These are phyloP conservation scores for Barnettozyma salicaria DNA, from an alignment of 805 yeast genomes.

Conservation along the genomic window DNA sequence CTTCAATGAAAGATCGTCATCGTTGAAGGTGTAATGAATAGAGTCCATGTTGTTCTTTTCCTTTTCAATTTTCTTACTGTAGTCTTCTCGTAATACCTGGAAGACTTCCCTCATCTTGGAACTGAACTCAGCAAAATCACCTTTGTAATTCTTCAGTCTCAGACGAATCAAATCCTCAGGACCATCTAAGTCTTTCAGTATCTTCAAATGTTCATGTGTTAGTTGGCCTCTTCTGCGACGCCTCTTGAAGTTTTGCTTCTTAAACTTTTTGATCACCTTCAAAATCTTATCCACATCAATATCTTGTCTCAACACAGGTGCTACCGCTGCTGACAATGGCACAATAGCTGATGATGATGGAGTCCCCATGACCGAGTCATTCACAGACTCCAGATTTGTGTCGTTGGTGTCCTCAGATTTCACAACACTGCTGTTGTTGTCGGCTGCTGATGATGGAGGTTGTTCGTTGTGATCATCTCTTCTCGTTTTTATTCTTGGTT, in stretches of 20 bases:
- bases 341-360: neutral
- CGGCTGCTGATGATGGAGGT: neutral
- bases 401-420: neutral
- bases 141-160: conserved; percentile 24
- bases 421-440: neutral
- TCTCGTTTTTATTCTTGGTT: neutral
- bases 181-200: conserved; percentile 10
- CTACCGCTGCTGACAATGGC: neutral
- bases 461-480: neutral
- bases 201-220: conserved; percentile 15
- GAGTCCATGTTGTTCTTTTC: too few relatives aligned
- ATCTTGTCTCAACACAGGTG: conserved; percentile 19
- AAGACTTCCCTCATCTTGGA: conserved; percentile 18
- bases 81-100: too few relatives aligned
- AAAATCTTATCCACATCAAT: conserved; percentile 23
- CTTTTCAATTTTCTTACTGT: too few relatives aligned
- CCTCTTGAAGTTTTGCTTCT: conserved; percentile 8
- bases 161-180: conserved; percentile 18
- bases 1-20: too few relatives aligned
- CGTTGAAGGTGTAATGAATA: too few relatives aligned
- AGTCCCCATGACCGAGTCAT: neutral
- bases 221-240: conserved; percentile 18
- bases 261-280: conserved; percentile 13
- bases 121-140: conserved; percentile 24
- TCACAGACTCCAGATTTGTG: neutral